These are phyloP conservation scores for Aspergillus sp. DNA, from an alignment of 2,329 filamentous ascomycete species.

Conservation along the genomic window DNA sequence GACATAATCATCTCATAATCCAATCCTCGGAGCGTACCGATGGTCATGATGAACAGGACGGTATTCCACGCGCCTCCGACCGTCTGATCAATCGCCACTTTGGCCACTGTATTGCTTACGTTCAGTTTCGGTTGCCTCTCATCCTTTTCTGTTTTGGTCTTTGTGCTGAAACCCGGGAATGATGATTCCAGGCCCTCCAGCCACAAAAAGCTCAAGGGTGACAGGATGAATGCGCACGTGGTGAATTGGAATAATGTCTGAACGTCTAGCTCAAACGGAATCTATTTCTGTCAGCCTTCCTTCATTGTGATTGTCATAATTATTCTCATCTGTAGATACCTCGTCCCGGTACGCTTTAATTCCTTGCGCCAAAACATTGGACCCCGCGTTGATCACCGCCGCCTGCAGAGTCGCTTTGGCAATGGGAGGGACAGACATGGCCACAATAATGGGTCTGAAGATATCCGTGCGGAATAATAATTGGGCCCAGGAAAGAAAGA, in stretches of 20 bases:
- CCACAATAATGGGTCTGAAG: neutral
- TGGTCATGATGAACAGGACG: constrained; percentile 51
- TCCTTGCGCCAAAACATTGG: constrained; percentile 53
- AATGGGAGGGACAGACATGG: constrained; percentile 41
- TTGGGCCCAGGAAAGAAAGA: too few species aligned
- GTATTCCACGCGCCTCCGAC: constrained; percentile 55
- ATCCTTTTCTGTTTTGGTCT: constrained; percentile 6
- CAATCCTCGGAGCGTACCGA: constrained; percentile 44
- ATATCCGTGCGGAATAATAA: too few species aligned
- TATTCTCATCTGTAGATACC: constrained; percentile 22
- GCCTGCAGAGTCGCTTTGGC: constrained; percentile 52
- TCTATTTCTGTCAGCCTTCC: constrained; percentile 17
- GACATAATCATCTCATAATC: constrained; percentile 24
- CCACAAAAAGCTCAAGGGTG: constrained; percentile 57
- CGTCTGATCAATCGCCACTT: constrained; percentile 56
- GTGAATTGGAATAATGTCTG: constrained; percentile 52
- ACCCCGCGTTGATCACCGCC: constrained; percentile 47
- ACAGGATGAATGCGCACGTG: constrained; percentile 48
- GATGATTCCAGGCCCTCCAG: constrained; percentile 51
- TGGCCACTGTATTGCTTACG: constrained; percentile 39
- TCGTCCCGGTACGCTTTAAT: constrained; percentile 47
- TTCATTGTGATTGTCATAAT: neutral
- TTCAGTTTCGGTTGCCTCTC: constrained; percentile 19
- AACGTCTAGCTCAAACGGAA: constrained; percentile 44
- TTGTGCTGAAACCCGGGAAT: constrained; percentile 45